phyloP scores from a whole-genome alignment of 208 protist genomes.

The Trichomonas gallinae region DNA sequence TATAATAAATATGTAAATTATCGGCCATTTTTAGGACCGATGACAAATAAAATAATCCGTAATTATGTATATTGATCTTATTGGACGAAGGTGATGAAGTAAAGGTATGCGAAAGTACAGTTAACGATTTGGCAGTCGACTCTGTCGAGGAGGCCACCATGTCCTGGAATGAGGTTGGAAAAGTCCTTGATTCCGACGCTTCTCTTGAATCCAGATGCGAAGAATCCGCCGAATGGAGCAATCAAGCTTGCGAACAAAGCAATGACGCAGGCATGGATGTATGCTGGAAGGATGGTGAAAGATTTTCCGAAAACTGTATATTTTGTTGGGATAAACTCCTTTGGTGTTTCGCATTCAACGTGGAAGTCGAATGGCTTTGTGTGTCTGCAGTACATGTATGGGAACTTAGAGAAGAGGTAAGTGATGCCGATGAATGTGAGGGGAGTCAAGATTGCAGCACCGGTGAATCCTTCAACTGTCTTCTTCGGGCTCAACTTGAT shows the following conservation, averaged over 20 bases:
- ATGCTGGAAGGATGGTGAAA: slow-evolving; percentile 39
- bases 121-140: slow-evolving; percentile 92
- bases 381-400: not conserved
- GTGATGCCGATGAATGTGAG: not conserved
- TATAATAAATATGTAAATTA: too few relatives aligned
- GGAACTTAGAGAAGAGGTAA: not conserved
- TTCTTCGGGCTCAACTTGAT: slow-evolving; percentile 59
- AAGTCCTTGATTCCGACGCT: slow-evolving; percentile 93
- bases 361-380: not conserved
- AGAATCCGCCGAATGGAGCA: slow-evolving; percentile 92
- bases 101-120: slow-evolving; percentile 37
- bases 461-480: slow-evolving; percentile 61
- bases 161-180: slow-evolving; percentile 84
- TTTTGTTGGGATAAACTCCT: not conserved
- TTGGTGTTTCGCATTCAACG: not conserved
- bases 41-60: too few relatives aligned
- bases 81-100: not conserved
- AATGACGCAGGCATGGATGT: slow-evolving; percentile 77
- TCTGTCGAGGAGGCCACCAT: slow-evolving; percentile 88
- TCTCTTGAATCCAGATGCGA: slow-evolving; percentile 85
- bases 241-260: slow-evolving; percentile 77
- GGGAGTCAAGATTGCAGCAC: slow-evolving; percentile 44
- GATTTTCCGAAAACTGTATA: not conserved
- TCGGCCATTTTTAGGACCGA: too few relatives aligned
- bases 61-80: too few relatives aligned